Base-by-base conservation (phyloP, 257 asterid genomes). In the Ajuga chamaepitys region DNA sequence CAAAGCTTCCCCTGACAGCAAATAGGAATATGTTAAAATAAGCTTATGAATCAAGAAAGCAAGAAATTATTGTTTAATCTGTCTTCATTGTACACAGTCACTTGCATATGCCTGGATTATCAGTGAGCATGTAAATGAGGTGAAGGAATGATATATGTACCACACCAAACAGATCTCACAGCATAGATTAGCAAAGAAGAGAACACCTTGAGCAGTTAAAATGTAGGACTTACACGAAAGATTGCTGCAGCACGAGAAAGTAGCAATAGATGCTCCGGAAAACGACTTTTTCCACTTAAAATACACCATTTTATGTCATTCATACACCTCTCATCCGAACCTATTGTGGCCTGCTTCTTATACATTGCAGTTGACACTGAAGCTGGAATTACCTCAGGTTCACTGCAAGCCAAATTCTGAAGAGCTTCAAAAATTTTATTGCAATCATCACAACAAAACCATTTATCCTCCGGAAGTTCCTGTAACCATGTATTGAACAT, bases 391-490 rank as follows among this genome's bases (percentile, higher is more conserved):
- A 47, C 46, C 70, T 82, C 93, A 47, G 96, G 88, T 59, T 89
- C 93, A 67, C 81, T 67, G 67, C 69, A 66, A 17, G 79, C 69
- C 77, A 70, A 71, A 70, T 64, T 82, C 75, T 83, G 96, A 67
- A 94, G 95, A 10, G 78, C 73, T 73, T 37, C 68, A 74, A 84
- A 80, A 64, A 90, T 84, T 75, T 73, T 90, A 77, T 78, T 34
- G 84, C 98, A 94, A 67, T 83, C 92, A 68, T 78, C 73, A 75
- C 95, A 76, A 82, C 99, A 94, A 70, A 94, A 90, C 99, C 99
- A 94, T 80, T 90, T 94, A 79, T 90, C 99, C 55, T 78, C 80
- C 0, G 98, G 99, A 42, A 94, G 95, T 74, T 94, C 98, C 99
- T 94, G 86, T 46, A 57, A 64, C 65, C 78, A 75, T 55, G 45